Evolutionary conservation across 257 asterid species (phyloP).

Genomic region (Haberlea rhodopensis): DNA sequence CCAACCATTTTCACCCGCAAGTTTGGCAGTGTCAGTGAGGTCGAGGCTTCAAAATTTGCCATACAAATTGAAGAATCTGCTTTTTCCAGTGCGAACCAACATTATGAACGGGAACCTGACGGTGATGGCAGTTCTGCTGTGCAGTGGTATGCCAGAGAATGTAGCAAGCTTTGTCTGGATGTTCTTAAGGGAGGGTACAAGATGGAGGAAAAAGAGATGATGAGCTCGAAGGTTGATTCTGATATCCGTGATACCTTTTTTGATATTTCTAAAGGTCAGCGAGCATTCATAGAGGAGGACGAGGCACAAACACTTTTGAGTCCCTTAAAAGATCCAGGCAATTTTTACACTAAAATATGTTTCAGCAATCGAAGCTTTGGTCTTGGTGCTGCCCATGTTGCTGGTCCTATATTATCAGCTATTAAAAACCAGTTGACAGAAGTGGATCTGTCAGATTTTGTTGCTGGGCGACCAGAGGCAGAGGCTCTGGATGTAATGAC

Average conservation of each 20-base stretch:
- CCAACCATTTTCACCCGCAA: slow-evolving; percentile 91
- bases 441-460: slow-evolving; percentile 94
- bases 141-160: slow-evolving; percentile 87
- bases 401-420: slow-evolving; percentile 74
- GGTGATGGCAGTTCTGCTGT: slow-evolving; percentile 98
- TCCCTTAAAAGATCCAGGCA: slow-evolving; percentile 69
- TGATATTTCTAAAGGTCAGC: slow-evolving; percentile 80
- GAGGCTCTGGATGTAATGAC: slow-evolving; percentile 97
- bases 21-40: slow-evolving; percentile 61
- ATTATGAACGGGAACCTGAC: slow-evolving; percentile 76
- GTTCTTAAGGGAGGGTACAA: slow-evolving; percentile 57
- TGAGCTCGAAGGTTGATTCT: slow-evolving; percentile 37
- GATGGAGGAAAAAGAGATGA: slow-evolving; percentile 36
- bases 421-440: slow-evolving; percentile 76
- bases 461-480: slow-evolving; percentile 90
- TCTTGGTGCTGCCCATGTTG: slow-evolving; percentile 68
- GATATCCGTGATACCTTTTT: slow-evolving; percentile 40
- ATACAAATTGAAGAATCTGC: slow-evolving; percentile 72
- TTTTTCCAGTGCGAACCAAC: slow-evolving; percentile 54
- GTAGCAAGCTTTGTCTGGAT: slow-evolving; percentile 80
- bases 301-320: slow-evolving; percentile 74
- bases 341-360: slow-evolving; percentile 69
- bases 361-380: slow-evolving; percentile 96
- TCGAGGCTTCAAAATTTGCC: slow-evolving; percentile 62
- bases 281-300: slow-evolving; percentile 79